Conservation (phyloP, 2,329 filamentous ascomycete species). For the Penicillium crustosum region DNA sequence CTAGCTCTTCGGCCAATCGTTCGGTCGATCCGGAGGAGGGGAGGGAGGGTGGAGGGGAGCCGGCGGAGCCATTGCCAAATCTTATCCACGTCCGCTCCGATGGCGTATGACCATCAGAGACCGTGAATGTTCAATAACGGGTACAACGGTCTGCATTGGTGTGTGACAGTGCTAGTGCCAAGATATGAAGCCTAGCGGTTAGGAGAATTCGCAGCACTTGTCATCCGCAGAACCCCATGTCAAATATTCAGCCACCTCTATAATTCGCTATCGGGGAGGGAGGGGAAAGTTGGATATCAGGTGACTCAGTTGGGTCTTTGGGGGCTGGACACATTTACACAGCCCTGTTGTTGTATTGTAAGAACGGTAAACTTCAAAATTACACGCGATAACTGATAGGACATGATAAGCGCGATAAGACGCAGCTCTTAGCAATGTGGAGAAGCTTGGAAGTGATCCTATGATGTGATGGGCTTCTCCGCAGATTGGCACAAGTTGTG, state of each 20-base stretch:
- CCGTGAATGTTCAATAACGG: constrained; percentile 33
- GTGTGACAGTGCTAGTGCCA: constrained; percentile 23
- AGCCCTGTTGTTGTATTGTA: constrained; percentile 1
- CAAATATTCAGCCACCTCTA: constrained; percentile 16
- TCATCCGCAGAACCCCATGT: constrained; percentile 7
- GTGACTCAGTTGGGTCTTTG: constrained; percentile 13
- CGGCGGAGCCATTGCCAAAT: constrained; percentile 33
- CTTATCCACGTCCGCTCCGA: constrained; percentile 35
- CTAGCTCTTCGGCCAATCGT: constrained; percentile 39
- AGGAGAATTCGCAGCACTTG: constrained; percentile 5
- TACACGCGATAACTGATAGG: constrained; percentile 12
- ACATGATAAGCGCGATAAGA: constrained; percentile 20
- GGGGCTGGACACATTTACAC: constrained; percentile 2
- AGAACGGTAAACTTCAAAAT: background rate
- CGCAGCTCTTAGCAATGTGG: constrained; percentile 17
- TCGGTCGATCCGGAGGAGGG: constrained; percentile 35
- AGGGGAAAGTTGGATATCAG: constrained; percentile 14
- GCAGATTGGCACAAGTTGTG: constrained; percentile 4
- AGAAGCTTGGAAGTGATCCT: constrained; percentile 8
- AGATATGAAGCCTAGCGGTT: constrained; percentile 2
- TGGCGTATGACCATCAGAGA: constrained; percentile 34
- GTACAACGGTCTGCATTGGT: constrained; percentile 39
- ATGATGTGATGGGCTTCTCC: constrained; percentile 11
- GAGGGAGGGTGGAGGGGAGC: constrained; percentile 29
- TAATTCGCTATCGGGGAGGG: constrained; percentile 4